phyloP scores from a whole-genome alignment of 1,284 basidiomycete species.

The Polyporus tsugae region DNA sequence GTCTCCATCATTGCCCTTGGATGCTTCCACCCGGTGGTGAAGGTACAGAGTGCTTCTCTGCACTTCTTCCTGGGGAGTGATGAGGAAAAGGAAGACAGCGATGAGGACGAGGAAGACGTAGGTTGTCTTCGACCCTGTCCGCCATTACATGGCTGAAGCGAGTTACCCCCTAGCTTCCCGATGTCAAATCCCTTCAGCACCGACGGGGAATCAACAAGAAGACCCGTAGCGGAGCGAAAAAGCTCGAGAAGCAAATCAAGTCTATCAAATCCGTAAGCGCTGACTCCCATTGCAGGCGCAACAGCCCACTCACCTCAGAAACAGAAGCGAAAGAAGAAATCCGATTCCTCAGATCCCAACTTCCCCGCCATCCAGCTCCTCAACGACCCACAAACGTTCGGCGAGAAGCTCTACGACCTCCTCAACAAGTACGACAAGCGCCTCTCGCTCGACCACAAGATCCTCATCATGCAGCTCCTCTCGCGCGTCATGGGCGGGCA shows the following conservation, averaged over 20 bases:
- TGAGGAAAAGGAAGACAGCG: slow-evolving; percentile 74
- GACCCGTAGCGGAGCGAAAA: slow-evolving; percentile 81
- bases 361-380: slow-evolving; percentile 95
- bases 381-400: slow-evolving; percentile 96
- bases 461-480: slow-evolving; percentile 96
- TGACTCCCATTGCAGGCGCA: background rate
- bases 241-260: slow-evolving; percentile 77
- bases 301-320: slow-evolving; percentile 6
- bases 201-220: slow-evolving; percentile 91
- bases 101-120: slow-evolving; percentile 77
- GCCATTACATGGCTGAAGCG: background rate
- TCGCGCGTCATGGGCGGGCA: slow-evolving; percentile 95
- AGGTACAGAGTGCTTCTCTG: slow-evolving; percentile 96
- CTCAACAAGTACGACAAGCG: slow-evolving; percentile 91
- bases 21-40: slow-evolving; percentile 93
- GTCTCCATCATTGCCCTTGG: slow-evolving; percentile 94
- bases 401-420: slow-evolving; percentile 93
- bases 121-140: slow-evolving; percentile 20
- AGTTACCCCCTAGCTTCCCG: slow-evolving; percentile 55
- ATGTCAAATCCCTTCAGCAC: slow-evolving; percentile 82
- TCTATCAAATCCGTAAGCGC: slow-evolving; percentile 58
- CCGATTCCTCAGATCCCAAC: slow-evolving; percentile 65
- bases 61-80: slow-evolving; percentile 95
- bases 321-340: slow-evolving; percentile 69
- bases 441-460: slow-evolving; percentile 95